Conservation (phyloP, 306 rosid species). For the Sesbania bispinosa region DNA sequence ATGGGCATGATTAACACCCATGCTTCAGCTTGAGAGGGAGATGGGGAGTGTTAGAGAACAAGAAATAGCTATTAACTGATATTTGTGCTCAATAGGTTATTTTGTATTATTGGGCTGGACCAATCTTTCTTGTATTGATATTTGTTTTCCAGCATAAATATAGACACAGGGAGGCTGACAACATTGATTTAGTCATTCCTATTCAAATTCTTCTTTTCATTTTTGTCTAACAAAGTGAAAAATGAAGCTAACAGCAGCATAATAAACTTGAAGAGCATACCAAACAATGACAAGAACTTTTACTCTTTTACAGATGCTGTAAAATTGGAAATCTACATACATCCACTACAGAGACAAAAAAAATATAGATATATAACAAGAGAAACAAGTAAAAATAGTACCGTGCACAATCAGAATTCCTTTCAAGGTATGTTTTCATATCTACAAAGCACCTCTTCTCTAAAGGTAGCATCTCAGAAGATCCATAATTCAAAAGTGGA, state of each 20-base stretch:
- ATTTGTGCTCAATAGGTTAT: not conserved
- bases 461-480: constrained; percentile 47
- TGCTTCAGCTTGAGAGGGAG: not conserved
- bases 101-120: not conserved
- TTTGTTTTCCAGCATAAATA: not conserved
- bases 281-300: not conserved
- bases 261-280: not conserved
- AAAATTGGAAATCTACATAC: constrained; percentile 2
- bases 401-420: constrained; percentile 85
- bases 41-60: not conserved
- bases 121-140: not conserved
- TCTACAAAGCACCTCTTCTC: constrained; percentile 88
- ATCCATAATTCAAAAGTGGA: constrained; percentile 48
- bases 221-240: not conserved
- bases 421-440: constrained; percentile 71
- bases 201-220: not conserved
- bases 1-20: not conserved
- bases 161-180: not conserved
- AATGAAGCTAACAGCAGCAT: not conserved
- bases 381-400: constrained; percentile 24
- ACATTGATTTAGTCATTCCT: not conserved
- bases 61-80: not conserved
- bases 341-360: not conserved
- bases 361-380: constrained; percentile 2
- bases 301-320: not conserved